Conservation (phyloP, 495 filamentous ascomycete genomes). For the Aspergillus conjunctus region DNA sequence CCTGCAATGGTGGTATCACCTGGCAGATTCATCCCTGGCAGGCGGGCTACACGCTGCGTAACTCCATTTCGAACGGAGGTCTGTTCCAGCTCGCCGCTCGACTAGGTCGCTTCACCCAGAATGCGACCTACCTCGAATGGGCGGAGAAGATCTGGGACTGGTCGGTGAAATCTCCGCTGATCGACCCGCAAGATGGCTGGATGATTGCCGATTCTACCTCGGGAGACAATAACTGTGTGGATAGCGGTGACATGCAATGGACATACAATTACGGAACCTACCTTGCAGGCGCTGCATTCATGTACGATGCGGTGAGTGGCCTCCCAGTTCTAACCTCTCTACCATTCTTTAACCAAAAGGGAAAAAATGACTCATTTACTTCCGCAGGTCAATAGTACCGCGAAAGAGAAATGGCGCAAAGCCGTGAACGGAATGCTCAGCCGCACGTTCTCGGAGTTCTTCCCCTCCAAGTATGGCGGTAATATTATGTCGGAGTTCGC, state of each 20-base stretch:
- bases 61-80: conserved; percentile 65
- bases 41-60: conserved; percentile 61
- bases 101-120: conserved; percentile 64
- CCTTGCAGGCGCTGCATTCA: conserved; percentile 63
- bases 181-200: conserved; percentile 47
- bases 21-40: conserved; percentile 55
- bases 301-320: conserved; percentile 61
- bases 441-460: conserved; percentile 55
- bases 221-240: conserved; percentile 52
- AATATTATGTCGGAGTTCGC: conserved; percentile 66
- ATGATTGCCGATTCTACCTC: conserved; percentile 61
- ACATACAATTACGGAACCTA: conserved; percentile 69
- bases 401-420: conserved; percentile 50
- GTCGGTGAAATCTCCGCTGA: conserved; percentile 54
- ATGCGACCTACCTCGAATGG: conserved; percentile 65
- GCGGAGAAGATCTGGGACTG: conserved; percentile 65
- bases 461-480: conserved; percentile 44
- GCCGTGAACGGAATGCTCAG: conserved; percentile 56
- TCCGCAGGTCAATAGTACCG: conserved; percentile 47
- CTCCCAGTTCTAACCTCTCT: conserved; percentile 16
- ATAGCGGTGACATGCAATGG: conserved; percentile 62
- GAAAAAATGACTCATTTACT: conserved; percentile 25
- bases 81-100: conserved; percentile 67
- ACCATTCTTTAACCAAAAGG: conserved; percentile 14
- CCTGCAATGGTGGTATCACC: conserved; percentile 49